Evolutionary conservation across 2,329 filamentous ascomycete genomes (phyloP), one percentile per base, ranked within the genome.

Genomic region (Dactylonectria estremocensis): DNA sequence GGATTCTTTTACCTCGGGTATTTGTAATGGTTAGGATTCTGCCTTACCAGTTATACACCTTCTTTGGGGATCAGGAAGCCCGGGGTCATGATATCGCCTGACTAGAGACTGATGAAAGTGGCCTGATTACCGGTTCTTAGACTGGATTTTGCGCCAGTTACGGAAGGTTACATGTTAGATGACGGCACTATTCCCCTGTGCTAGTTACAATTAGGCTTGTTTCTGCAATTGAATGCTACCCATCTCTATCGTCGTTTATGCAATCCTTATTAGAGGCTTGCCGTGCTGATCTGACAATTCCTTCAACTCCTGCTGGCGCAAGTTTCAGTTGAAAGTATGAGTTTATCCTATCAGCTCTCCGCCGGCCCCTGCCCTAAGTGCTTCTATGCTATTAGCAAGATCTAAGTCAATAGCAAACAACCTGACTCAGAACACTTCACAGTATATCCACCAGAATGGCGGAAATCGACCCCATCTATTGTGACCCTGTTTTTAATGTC

Each of bases 291-390:
- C 43, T 46, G 43, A 46, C 5, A 20, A 46, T 46, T 46, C 43
- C 43, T 46, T 45, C 8, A 45, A 45, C 16, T 45, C 40, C n/a
- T 20, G 16, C 5, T 18, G 40, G 40, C 40, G 16, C n/a, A 45
- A 45, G 40, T 45, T 45, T 45, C n/a, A 45, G 40, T 45, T 45
- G n/a, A 45, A 45, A 45, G 40, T 45, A 45, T 45, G n/a, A 45
- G 35, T 40, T 40, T 40, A 13, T 40, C 35, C 35, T 40, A 16
- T 40, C 35, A 40, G 11, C 35, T 40, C 3, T 40, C 35, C 35
- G 35, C 35, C 35, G 3, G 35, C 35, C 35, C 35, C 35, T 40
- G 35, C 35, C 11, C 35, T 40, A 14, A 40, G 11, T 14, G 1
- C 11, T 40, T 40, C 35, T 14, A 14, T 40, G 13, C 33, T 45